These are phyloP conservation scores for Mimosa pudica DNA, from an alignment of 306 rosid species.

Conservation along the genomic window DNA sequence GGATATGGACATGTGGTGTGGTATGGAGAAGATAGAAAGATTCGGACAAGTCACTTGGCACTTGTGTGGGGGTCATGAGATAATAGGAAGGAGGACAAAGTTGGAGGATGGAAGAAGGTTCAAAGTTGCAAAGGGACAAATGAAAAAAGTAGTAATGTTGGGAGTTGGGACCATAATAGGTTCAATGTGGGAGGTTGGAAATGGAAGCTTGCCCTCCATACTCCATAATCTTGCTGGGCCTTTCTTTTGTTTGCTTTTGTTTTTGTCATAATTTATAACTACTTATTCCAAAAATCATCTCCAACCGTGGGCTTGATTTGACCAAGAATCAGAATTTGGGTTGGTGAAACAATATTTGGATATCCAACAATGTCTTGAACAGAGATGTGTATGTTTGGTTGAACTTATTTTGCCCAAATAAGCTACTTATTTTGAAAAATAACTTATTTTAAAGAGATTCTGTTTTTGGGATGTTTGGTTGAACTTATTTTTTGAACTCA, in stretches of 20 bases:
- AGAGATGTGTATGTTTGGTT: too few species aligned
- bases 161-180: neutral
- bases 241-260: neutral
- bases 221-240: neutral
- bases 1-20: neutral
- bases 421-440: too few species aligned
- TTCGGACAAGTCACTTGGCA: constrained; percentile 42
- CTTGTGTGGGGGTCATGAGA: neutral
- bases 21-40: neutral
- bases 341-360: too few species aligned
- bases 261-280: neutral
- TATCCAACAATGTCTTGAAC: too few species aligned
- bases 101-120: neutral
- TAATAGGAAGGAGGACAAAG: neutral
- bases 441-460: too few species aligned
- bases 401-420: too few species aligned
- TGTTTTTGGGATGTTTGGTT: too few species aligned
- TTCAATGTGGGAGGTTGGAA: neutral
- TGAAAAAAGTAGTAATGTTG: neutral
- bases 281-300: too few species aligned
- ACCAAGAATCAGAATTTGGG: too few species aligned
- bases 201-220: neutral
- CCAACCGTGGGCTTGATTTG: too few species aligned
- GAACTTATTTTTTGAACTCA: too few species aligned
- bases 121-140: neutral